Conservation (phyloP, 1,284 basidiomycete genomes). For the Ustilago loliicola region DNA sequence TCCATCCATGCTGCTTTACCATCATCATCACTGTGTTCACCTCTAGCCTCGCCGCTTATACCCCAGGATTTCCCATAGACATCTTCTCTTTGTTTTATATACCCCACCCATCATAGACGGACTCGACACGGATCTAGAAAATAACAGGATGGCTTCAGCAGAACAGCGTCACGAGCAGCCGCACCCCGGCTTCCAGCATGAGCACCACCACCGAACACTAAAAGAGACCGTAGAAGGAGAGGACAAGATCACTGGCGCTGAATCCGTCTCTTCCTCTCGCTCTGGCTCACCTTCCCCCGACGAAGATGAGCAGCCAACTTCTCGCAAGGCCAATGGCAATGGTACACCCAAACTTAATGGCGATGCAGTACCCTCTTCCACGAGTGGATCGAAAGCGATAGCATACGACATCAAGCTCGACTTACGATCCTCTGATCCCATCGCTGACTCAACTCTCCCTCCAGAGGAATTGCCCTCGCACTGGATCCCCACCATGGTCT, state of each 20-base stretch:
- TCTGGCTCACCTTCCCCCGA: slow-evolving; percentile 14
- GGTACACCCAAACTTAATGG: neutral
- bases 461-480: slow-evolving; percentile 34
- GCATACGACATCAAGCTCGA: slow-evolving; percentile 32
- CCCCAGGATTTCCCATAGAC: neutral
- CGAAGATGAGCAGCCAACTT: neutral
- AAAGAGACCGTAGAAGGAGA: slow-evolving; percentile 13
- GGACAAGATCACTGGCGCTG: slow-evolving; percentile 13
- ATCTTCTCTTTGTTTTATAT: neutral
- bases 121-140: neutral
- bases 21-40: neutral
- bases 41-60: neutral
- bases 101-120: neutral
- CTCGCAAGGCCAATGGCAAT: neutral
- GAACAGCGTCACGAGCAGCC: slow-evolving; percentile 2
- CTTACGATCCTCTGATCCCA: slow-evolving; percentile 27
- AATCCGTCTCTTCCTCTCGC: slow-evolving; percentile 28
- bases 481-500: slow-evolving; percentile 37
- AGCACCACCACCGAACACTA: slow-evolving; percentile 21
- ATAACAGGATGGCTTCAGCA: slow-evolving; percentile 7
- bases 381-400: neutral
- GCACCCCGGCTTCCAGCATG: slow-evolving; percentile 3
- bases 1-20: neutral
- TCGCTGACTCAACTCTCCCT: slow-evolving; percentile 23
- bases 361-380: slow-evolving; percentile 8